These are phyloP conservation scores for Gossypium trilobum DNA, from an alignment of 441 rosid genomes.

Conservation along the genomic window DNA sequence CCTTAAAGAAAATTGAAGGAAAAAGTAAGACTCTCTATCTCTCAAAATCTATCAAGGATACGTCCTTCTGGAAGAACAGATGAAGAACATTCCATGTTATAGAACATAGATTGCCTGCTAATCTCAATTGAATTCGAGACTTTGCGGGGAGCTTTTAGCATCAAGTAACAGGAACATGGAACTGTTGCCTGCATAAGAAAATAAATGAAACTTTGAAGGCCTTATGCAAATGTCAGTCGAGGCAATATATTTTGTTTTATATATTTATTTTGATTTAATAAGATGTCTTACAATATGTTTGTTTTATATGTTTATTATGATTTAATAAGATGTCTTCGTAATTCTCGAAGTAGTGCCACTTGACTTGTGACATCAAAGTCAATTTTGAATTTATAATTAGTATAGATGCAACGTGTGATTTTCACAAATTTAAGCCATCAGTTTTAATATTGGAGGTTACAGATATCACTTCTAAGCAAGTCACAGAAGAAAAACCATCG, in stretches of 20 bases:
- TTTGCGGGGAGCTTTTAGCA: conserved; percentile 26
- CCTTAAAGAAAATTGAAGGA: not conserved
- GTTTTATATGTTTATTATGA: not conserved
- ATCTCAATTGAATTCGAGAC: conserved; percentile 28
- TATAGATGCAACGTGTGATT: not conserved
- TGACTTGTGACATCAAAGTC: not conserved
- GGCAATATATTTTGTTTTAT: not conserved
- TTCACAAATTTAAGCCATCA: not conserved
- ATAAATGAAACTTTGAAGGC: not conserved
- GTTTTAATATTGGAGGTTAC: not conserved
- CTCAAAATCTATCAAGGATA: conserved; percentile 37
- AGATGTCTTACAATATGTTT: not conserved
- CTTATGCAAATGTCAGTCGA: not conserved
- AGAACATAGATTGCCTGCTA: conserved; percentile 35
- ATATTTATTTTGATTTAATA: not conserved
- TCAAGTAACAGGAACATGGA: conserved; percentile 31
- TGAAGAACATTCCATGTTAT: conserved; percentile 29
- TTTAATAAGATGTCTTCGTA: not conserved
- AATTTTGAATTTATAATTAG: not conserved
- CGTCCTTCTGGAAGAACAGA: conserved; percentile 52
- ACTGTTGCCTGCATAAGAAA: conserved; percentile 30
- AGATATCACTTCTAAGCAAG: not conserved
- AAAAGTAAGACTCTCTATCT: not conserved
- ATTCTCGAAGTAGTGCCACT: not conserved
- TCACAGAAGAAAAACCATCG: not conserved